Percentiles rank a stretch among this genome's conserved stretches.
Conservation (phyloP, 495 filamentous ascomycete genomes). For the Penicillium macrosclerotiorum region DNA sequence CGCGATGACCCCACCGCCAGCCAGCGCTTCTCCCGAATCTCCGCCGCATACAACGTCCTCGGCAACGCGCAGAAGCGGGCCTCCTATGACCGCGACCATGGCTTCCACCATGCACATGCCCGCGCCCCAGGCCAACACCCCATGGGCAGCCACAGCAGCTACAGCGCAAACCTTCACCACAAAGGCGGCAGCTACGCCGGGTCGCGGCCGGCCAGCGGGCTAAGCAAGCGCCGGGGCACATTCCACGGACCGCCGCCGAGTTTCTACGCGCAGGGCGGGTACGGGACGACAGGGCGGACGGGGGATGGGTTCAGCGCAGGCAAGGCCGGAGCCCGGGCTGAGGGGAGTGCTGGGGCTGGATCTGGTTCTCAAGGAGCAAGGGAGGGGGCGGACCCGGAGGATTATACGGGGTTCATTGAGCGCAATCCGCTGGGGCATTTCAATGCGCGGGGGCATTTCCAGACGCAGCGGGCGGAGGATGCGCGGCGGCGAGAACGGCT, state of each 20-base stretch:
- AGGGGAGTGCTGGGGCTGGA: constrained; percentile 27
- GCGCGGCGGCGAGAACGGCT: constrained; percentile 43
- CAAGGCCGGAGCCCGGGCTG: neutral
- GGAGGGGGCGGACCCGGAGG: constrained; percentile 27
- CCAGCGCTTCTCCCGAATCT: constrained; percentile 78
- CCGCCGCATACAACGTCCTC: constrained; percentile 82
- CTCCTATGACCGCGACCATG: constrained; percentile 71
- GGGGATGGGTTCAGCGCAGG: constrained; percentile 3
- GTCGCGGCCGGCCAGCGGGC: constrained; percentile 72
- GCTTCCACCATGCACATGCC: constrained; percentile 31
- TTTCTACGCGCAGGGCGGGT: constrained; percentile 78
- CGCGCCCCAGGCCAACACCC: constrained; percentile 42
- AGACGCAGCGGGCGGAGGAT: constrained; percentile 64
- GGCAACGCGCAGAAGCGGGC: constrained; percentile 66
- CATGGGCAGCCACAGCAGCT: constrained; percentile 41
- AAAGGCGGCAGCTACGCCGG: constrained; percentile 50
- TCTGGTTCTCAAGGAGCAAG: constrained; percentile 23
- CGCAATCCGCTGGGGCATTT: constrained; percentile 61
- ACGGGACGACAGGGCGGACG: constrained; percentile 27
- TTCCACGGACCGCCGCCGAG: constrained; percentile 86
- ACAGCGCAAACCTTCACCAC: constrained; percentile 42
- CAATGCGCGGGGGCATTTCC: constrained; percentile 64
- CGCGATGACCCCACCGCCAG: constrained; percentile 68
- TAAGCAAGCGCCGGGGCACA: constrained; percentile 69
- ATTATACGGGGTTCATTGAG: constrained; percentile 43